Percentiles rank a stretch among this genome's conserved stretches.
These are phyloP conservation scores for Neurospora tetrasperma DNA, from an alignment of 495 filamentous ascomycete species.

Conservation along the genomic window DNA sequence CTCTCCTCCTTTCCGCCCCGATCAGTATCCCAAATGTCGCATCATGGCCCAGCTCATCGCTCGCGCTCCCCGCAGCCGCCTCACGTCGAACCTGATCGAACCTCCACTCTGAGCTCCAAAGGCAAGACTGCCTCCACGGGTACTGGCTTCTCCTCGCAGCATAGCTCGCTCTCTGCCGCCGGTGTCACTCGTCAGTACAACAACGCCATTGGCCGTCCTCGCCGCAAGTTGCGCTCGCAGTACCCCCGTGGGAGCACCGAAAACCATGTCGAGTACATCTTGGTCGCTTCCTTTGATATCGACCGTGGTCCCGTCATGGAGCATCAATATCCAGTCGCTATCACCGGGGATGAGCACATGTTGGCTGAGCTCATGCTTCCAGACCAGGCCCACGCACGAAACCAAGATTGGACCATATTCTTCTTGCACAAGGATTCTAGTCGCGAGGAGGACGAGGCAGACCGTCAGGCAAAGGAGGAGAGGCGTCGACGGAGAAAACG, in stretches of 20 bases:
- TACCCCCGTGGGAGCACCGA: slow-evolving; percentile 71
- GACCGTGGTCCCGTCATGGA: slow-evolving; percentile 96
- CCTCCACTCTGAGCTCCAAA: slow-evolving; percentile 45
- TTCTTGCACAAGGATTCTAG: slow-evolving; percentile 93
- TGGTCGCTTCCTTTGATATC: slow-evolving; percentile 97
- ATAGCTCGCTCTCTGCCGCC: slow-evolving; percentile 40
- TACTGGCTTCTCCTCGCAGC: slow-evolving; percentile 41
- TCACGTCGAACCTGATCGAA: slow-evolving; percentile 32
- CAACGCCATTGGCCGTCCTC: slow-evolving; percentile 29
- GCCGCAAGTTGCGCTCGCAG: slow-evolving; percentile 61
- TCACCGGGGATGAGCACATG: slow-evolving; percentile 97
- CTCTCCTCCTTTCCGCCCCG: slow-evolving; percentile 52
- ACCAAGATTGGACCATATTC: slow-evolving; percentile 98
- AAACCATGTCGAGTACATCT: slow-evolving; percentile 96
- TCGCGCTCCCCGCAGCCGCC: slow-evolving; percentile 45
- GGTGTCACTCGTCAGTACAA: slow-evolving; percentile 27
- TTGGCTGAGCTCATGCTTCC: slow-evolving; percentile 97
- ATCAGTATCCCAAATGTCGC: slow-evolving; percentile 43
- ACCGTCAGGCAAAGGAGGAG: slow-evolving; percentile 41
- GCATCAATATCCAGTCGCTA: slow-evolving; percentile 87
- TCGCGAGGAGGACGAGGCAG: slow-evolving; percentile 63
- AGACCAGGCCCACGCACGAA: slow-evolving; percentile 89
- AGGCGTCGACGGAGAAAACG: slow-evolving; percentile 33
- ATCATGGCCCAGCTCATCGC: slow-evolving; percentile 22
- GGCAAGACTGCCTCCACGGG: slow-evolving; percentile 42